Base-by-base conservation (phyloP, 1,139 yeast genomes). In the Candida dubliniensis region DNA sequence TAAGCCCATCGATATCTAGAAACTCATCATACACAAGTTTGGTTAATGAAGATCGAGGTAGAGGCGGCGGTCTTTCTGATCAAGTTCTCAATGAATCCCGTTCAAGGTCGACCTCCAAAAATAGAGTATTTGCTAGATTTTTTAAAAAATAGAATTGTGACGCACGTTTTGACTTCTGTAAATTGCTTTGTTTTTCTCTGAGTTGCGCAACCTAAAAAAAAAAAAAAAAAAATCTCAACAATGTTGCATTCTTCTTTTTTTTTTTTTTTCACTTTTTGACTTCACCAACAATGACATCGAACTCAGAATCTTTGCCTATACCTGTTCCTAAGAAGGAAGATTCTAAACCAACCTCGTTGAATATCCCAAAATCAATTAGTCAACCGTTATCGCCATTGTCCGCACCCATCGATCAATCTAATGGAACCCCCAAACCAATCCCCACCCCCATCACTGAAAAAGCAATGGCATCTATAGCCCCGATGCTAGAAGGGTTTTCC, bases 391-490 rank as follows among this genome's bases (percentile, higher is more conserved):
- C 71, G 1, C 73, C 73, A 8, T 56, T 67, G 36, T 58, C 61
- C 13, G 55, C 60, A 40, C 55, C 67, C 3, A 39, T 47, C 24
- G 37, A 35, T 8, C 37, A 35, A 23, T 23, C 25, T 31, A 24
- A 13, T 15, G 13, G 34, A 31, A 14, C 33, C 7, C 26, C 14
- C 31, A 26, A 11, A 10, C 15, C 49, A 25, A 23, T 52, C 56
- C 54, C 63, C 2, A 54, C 64, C 1, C 72, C 68, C 2, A 69
- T 67, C 25, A 71, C 77, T 2, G 71, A 71, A 47, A 79, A 71
- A 51, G 91, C 93, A 4, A 82, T 85, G 68, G 91, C 87, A 2
- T 78, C 88, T 0, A 79, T 86, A 32, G 93, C 93, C 0, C 93
- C 95, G 2, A 84, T 85, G 63, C 63, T 86, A 39, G 87, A 84